phyloP scores from a whole-genome alignment of 2,329 filamentous ascomycete species.

The Fusarium sp. region DNA sequence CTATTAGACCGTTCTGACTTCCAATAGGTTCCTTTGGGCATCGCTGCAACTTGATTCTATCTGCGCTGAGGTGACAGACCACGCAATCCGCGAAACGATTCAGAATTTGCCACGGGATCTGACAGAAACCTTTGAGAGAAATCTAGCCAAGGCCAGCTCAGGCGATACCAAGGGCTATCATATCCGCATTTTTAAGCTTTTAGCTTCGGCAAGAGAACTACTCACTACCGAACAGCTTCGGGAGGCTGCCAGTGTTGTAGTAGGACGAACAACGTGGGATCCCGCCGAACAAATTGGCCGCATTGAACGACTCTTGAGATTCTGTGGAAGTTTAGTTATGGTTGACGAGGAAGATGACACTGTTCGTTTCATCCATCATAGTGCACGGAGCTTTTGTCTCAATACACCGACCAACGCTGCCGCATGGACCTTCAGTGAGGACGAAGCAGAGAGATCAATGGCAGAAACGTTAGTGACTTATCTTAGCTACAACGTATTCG shows the following conservation, averaged over 20 bases:
- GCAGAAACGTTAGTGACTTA: constrained; percentile 3
- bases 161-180: constrained; percentile 28
- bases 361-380: constrained; percentile 48
- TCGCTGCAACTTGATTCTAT: constrained; percentile 48
- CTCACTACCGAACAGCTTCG: constrained; percentile 48
- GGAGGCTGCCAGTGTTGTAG: constrained; percentile 51
- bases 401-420: constrained; percentile 17
- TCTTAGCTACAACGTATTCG: constrained; percentile 4
- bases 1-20: fast-evolving
- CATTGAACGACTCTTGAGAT: constrained; percentile 38
- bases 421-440: background rate
- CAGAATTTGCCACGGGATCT: constrained; percentile 45
- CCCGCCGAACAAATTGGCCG: constrained; percentile 33
- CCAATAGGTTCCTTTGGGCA: constrained; percentile 47
- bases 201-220: constrained; percentile 44
- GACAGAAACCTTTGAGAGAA: constrained; percentile 45
- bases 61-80: constrained; percentile 49
- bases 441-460: background rate
- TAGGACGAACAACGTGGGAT: constrained; percentile 45
- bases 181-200: constrained; percentile 44
- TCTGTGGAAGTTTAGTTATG: constrained; percentile 48
- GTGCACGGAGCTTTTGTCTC: constrained; percentile 47
- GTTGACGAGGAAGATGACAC: constrained; percentile 46
- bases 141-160: constrained; percentile 38
- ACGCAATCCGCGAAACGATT: constrained; percentile 47